Percentiles rank a stretch among this genome's conserved stretches.
Evolutionary conservation across 441 rosid genomes (phyloP).

Genomic region (Eutrema salsugineum): DNA sequence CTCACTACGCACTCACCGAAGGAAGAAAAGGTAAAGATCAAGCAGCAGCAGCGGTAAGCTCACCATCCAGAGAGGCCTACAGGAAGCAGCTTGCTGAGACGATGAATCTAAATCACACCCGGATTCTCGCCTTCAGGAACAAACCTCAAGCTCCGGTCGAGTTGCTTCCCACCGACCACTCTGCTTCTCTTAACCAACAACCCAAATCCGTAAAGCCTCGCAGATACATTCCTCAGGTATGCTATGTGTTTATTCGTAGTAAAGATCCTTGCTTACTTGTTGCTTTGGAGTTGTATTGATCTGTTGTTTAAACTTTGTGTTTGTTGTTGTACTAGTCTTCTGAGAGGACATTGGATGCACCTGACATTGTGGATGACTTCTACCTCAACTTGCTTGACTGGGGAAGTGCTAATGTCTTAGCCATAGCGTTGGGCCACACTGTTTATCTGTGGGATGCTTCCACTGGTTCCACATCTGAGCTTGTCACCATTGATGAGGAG

Average conservation of each 20-base stretch:
- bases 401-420: constrained; percentile 66
- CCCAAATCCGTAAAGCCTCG: constrained; percentile 45
- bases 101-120: constrained; percentile 55
- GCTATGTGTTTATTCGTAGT: too few species aligned
- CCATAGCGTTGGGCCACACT: constrained; percentile 62
- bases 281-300: neutral
- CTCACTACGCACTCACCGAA: constrained; percentile 41
- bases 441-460: constrained; percentile 77
- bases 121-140: constrained; percentile 70
- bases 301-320: neutral
- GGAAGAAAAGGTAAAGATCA: constrained; percentile 35
- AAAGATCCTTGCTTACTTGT: neutral
- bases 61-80: constrained; percentile 69
- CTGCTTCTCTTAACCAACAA: constrained; percentile 32
- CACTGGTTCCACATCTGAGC: constrained; percentile 55
- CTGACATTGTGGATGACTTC: constrained; percentile 65
- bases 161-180: constrained; percentile 30
- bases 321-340: constrained; percentile 40
- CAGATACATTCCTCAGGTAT: constrained; percentile 63
- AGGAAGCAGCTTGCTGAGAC: constrained; percentile 64
- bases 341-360: constrained; percentile 72
- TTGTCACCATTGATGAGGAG: constrained; percentile 58
- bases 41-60: constrained; percentile 28
- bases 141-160: constrained; percentile 52
- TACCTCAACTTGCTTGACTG: constrained; percentile 75